Percentiles rank a stretch among this genome's conserved stretches.
Conservation (phyloP, 2,329 filamentous ascomycete genomes). For the Hypoxylon sp. region DNA sequence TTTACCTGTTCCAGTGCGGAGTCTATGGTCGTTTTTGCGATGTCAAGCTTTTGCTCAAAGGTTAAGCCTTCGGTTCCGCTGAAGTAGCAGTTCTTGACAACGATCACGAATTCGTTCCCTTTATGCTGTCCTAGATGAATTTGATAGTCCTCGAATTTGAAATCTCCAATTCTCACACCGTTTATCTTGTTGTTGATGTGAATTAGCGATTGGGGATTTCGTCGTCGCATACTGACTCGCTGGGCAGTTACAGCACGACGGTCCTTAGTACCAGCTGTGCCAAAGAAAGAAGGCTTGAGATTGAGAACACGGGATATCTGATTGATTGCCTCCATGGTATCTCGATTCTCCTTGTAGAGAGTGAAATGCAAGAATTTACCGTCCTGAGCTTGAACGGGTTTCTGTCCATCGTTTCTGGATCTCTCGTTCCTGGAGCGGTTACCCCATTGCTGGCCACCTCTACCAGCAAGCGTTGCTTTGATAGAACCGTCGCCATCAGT, state of each 20-base stretch:
- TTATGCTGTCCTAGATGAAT: conserved; percentile 86
- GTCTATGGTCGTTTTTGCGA: conserved; percentile 65
- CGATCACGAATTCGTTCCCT: conserved; percentile 95
- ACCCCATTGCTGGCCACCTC: conserved; percentile 50
- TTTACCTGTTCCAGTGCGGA: conserved; percentile 76
- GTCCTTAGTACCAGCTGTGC: conserved; percentile 89
- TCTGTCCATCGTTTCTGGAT: conserved; percentile 45
- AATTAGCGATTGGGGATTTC: conserved; percentile 71
- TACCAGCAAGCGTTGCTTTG: conserved; percentile 66
- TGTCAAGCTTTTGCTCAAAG: conserved; percentile 63
- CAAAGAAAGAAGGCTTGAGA: conserved; percentile 80
- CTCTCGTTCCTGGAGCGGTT: conserved; percentile 48
- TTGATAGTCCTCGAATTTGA: conserved; percentile 78
- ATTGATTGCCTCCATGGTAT: conserved; percentile 91
- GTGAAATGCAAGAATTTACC: conserved; percentile 92
- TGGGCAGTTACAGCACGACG: conserved; percentile 89
- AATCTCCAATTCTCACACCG: conserved; percentile 82
- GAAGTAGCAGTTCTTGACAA: conserved; percentile 86
- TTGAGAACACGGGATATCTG: conserved; percentile 82
- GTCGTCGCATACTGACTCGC: conserved; percentile 75
- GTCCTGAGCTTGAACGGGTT: conserved; percentile 53
- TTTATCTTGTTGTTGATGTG: conserved; percentile 74
- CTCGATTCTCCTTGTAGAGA: conserved; percentile 96
- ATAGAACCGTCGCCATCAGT: conserved; percentile 73
- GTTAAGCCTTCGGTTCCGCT: conserved; percentile 59